Conservation (phyloP, 2,329 filamentous ascomycete genomes). For the Scleromitrula shiraiana region DNA sequence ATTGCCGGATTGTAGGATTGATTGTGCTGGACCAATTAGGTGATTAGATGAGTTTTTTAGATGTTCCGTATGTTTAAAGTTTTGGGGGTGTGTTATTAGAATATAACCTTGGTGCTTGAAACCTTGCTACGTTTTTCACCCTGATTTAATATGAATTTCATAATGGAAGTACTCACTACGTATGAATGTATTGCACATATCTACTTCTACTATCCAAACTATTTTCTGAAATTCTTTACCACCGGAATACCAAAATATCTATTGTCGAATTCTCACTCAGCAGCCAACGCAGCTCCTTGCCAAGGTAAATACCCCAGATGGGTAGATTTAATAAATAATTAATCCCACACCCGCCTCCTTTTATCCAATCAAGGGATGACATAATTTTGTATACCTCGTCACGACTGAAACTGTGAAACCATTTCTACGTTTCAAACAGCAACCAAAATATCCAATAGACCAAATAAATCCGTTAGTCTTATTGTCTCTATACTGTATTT, state of each 20-base stretch:
- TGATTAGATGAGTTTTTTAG: no score
- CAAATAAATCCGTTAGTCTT: neutral
- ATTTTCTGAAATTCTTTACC: neutral
- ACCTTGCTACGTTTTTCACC: no score
- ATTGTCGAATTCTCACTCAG: no score
- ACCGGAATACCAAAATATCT: neutral
- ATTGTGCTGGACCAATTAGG: constrained; percentile 7
- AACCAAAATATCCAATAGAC: neutral
- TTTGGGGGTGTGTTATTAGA: neutral
- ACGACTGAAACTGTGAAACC: constrained; percentile 4
- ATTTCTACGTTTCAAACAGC: neutral
- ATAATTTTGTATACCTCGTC: neutral
- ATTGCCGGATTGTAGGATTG: neutral
- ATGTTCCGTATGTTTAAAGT: neutral
- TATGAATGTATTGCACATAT: neutral
- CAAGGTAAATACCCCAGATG: neutral
- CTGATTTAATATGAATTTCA: no score
- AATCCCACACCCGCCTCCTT: neutral
- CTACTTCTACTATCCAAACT: neutral
- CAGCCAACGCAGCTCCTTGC: neutral
- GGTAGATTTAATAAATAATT: neutral
- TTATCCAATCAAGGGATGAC: neutral
- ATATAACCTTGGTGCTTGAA: no score
- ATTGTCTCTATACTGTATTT: no score
- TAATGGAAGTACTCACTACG: no score